These are phyloP conservation scores for Verticillium klebahnii DNA, from an alignment of 2,329 filamentous ascomycete genomes.

Conservation along the genomic window DNA sequence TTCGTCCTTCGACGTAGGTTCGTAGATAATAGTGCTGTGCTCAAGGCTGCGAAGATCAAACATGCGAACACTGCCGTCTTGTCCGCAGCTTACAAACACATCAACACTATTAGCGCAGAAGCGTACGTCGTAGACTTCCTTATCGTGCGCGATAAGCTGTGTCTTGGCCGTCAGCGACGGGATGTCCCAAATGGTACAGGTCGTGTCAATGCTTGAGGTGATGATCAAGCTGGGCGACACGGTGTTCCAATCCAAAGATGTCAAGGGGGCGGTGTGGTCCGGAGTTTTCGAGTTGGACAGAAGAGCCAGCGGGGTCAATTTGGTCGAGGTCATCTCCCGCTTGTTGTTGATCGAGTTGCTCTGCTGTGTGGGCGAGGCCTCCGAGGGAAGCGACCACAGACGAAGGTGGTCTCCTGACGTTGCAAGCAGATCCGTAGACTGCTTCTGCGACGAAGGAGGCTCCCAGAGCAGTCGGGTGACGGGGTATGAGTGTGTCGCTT, in stretches of 20 bases:
- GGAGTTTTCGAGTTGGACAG: conserved; percentile 98
- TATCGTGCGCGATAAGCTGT: conserved; percentile 96
- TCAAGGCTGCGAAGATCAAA: conserved; percentile 95
- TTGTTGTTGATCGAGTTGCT: conserved; percentile 66
- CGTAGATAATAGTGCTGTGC: conserved; percentile 98
- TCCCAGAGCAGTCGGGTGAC: conserved; percentile 96
- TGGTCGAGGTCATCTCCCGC: conserved; percentile 59
- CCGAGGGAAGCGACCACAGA: conserved; percentile 83
- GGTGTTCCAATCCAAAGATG: conserved; percentile 96
- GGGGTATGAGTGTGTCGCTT: conserved; percentile 96
- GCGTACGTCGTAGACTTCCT: conserved; percentile 96
- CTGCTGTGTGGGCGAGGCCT: conserved; percentile 49
- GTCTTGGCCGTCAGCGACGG: conserved; percentile 97
- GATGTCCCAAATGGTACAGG: conserved; percentile 99
- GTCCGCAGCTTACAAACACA: conserved; percentile 95
- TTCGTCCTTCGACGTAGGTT: conserved; percentile 83
- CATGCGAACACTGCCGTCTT: conserved; percentile 97
- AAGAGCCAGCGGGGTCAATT: conserved; percentile 86
- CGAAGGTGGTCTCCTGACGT: conserved; percentile 93
- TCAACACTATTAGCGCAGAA: conserved; percentile 99
- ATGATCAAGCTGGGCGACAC: conserved; percentile 96
- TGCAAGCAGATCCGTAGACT: conserved; percentile 88
- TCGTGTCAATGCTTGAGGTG: conserved; percentile 97
- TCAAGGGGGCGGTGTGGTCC: conserved; percentile 94
- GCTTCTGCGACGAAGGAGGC: conserved; percentile 89